phyloP scores from a whole-genome alignment of 1,139 yeast genomes.

The Taiozyma sp. region DNA sequence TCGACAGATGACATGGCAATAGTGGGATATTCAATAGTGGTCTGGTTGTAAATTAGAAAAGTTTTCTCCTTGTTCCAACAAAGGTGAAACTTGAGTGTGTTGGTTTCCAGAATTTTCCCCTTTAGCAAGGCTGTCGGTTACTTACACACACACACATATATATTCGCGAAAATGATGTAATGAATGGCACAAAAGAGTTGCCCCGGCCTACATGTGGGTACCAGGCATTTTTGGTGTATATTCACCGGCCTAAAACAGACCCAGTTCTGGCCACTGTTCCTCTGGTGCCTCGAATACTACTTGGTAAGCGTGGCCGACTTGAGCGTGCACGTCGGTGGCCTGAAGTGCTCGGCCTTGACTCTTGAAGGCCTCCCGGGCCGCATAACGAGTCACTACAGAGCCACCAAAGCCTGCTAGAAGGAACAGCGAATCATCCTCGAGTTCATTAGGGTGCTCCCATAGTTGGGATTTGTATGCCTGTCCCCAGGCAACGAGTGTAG shows the following conservation, averaged over 20 bases:
- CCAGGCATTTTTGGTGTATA: background rate
- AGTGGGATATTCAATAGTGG: background rate
- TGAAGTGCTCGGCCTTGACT: constrained; percentile 74
- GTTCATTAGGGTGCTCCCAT: constrained; percentile 42
- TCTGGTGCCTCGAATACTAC: constrained; percentile 37
- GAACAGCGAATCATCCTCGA: constrained; percentile 31
- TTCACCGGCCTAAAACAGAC: background rate
- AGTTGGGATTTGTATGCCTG: constrained; percentile 47
- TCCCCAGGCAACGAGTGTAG: constrained; percentile 64
- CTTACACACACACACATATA: background rate
- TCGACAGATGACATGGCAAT: constrained; percentile 21
- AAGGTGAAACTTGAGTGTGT: background rate
- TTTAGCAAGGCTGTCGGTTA: background rate
- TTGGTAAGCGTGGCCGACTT: constrained; percentile 58
- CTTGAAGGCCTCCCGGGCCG: constrained; percentile 60
- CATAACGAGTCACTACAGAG: constrained; percentile 56
- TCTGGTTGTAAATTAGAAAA: background rate
- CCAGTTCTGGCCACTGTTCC: background rate
- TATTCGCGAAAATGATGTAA: background rate
- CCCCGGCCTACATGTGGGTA: no score
- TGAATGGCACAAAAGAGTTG: background rate
- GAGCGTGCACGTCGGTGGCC: constrained; percentile 72
- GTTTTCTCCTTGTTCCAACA: no score
- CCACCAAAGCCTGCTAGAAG: constrained; percentile 75
- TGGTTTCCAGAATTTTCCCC: background rate